phyloP scores from a whole-genome alignment of 2,329 filamentous ascomycete species.

The Zasmidium cellare region DNA sequence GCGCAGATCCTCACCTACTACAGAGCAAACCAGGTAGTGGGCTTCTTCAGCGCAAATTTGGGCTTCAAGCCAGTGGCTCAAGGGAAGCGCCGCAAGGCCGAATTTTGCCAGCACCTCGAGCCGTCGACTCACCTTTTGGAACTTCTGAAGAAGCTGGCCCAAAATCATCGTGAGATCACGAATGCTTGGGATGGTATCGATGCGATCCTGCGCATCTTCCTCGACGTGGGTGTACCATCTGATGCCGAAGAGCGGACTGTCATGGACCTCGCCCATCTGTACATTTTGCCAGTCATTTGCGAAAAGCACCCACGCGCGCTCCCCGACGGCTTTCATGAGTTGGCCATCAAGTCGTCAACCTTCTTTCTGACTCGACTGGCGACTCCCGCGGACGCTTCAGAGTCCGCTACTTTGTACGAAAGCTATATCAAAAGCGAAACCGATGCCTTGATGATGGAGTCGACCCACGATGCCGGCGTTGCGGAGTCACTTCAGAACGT shows the following conservation, averaged over 20 bases:
- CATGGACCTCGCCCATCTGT: constrained; percentile 22
- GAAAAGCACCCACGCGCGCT: constrained; percentile 33
- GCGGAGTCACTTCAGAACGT: constrained; percentile 12
- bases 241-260: constrained; percentile 17
- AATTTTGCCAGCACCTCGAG: neutral
- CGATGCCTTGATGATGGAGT: constrained; percentile 21
- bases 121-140: neutral
- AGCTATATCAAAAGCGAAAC: constrained; percentile 23
- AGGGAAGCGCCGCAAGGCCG: neutral
- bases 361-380: constrained; percentile 8
- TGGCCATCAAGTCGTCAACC: constrained; percentile 8
- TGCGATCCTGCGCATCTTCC: constrained; percentile 18
- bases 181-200: constrained; percentile 27
- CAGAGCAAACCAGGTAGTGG: constrained; percentile 1
- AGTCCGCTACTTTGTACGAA: constrained; percentile 19
- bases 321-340: constrained; percentile 26
- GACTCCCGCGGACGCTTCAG: constrained; percentile 4
- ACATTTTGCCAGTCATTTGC: constrained; percentile 28
- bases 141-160: constrained; percentile 16
- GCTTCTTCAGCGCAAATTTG: constrained; percentile 6
- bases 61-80: constrained; percentile 3
- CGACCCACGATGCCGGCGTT: constrained; percentile 1
- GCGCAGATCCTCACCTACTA: constrained; percentile 9
- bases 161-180: constrained; percentile 15
- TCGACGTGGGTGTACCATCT: constrained; percentile 5